A percentile compares a stretch with the other conserved stretches of the same genome.
Conservation (phyloP, 108 stramenopile genomes). For the Fistulifera solaris region DNA sequence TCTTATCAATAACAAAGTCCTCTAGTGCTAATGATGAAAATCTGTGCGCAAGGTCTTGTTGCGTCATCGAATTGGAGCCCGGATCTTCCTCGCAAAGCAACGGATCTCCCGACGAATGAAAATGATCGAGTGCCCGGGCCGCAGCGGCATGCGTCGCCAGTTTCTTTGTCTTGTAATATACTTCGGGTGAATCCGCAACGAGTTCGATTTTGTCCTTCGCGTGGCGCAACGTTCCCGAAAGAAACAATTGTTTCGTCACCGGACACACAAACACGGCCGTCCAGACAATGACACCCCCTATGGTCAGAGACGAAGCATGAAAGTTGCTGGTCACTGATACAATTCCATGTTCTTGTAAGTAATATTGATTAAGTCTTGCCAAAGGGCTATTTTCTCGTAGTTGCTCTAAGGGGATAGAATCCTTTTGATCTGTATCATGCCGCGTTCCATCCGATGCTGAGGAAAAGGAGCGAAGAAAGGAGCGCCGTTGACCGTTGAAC, state of each 20-base stretch:
- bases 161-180: background rate
- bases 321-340: no score
- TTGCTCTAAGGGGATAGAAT: no score
- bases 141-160: conserved; percentile 1
- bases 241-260: background rate
- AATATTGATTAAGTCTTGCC: no score
- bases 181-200: background rate
- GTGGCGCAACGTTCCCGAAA: background rate
- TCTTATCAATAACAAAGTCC: background rate
- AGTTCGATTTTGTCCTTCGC: background rate
- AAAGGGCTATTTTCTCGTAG: no score
- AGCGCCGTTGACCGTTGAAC: no score
- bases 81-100: background rate
- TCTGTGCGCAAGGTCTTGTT: background rate
- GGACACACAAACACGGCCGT: background rate
- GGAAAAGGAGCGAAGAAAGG: no score
- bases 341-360: no score
- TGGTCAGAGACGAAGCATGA: no score
- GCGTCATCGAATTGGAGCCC: background rate
- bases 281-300: background rate
- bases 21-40: background rate
- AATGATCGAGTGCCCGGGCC: conserved; percentile 5
- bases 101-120: background rate
- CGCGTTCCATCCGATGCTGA: no score
- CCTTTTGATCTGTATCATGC: no score